phyloP scores from a whole-genome alignment of 2,329 filamentous ascomycete species.

The Helicocarpus griseus region DNA sequence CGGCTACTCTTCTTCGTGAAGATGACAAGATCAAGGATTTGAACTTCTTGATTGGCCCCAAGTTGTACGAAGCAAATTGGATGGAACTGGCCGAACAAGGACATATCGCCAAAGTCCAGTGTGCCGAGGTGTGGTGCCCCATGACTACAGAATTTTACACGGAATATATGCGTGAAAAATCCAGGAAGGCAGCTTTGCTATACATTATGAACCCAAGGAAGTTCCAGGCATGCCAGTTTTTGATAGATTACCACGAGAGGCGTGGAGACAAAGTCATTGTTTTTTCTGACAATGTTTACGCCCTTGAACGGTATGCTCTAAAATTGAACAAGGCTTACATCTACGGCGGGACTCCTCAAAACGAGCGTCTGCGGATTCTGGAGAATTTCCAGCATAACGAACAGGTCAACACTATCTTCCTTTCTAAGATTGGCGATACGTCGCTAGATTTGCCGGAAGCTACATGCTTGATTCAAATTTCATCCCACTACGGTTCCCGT shows the following conservation, averaged over 20 bases:
- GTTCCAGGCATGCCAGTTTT: slow-evolving; percentile 91
- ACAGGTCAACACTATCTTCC: slow-evolving; percentile 80
- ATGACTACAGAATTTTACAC: slow-evolving; percentile 99
- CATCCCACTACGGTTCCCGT: slow-evolving; percentile 91
- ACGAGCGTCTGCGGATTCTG: slow-evolving; percentile 75
- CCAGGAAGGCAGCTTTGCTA: slow-evolving; percentile 57
- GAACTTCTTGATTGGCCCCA: slow-evolving; percentile 95
- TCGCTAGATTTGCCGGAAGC: slow-evolving; percentile 96
- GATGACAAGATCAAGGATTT: slow-evolving; percentile 97
- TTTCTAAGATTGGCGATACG: slow-evolving; percentile 96
- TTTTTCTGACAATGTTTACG: slow-evolving; percentile 95
- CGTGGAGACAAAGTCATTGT: slow-evolving; percentile 97
- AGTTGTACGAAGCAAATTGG: slow-evolving; percentile 98
- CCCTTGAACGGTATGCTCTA: slow-evolving; percentile 72
- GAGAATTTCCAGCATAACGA: slow-evolving; percentile 95
- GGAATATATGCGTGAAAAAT: slow-evolving; percentile 70
- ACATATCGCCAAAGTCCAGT: slow-evolving; percentile 94
- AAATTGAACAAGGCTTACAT: slow-evolving; percentile 84
- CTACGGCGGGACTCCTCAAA: slow-evolving; percentile 76
- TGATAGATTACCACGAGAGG: slow-evolving; percentile 96
- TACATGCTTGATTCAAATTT: slow-evolving; percentile 94
- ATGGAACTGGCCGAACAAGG: slow-evolving; percentile 96
- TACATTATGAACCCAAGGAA: slow-evolving; percentile 98
- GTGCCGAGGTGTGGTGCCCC: slow-evolving; percentile 96
- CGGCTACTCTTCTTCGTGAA: slow-evolving; percentile 85